These are phyloP conservation scores for Agapanthus africanus DNA, from an alignment of 106 monocot species.

Conservation along the genomic window DNA sequence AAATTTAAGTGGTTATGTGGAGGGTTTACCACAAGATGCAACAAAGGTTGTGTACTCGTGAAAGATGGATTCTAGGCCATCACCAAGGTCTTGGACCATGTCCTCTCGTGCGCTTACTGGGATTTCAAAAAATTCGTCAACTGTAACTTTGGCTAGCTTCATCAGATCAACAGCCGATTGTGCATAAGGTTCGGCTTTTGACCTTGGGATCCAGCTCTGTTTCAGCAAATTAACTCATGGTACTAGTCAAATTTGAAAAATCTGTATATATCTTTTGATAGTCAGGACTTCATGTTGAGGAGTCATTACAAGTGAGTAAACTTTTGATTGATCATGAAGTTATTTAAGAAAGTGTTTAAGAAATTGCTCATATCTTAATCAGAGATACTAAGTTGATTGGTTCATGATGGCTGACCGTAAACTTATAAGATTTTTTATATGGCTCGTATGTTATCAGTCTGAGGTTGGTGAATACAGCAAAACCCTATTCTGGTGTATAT, in stretches of 20 bases:
- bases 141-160: constrained; percentile 65
- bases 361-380: neutral
- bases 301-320: no score
- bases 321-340: no score
- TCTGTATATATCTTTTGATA: neutral
- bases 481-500: neutral
- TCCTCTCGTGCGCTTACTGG: constrained; percentile 57
- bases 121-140: constrained; percentile 82
- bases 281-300: no score
- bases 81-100: constrained; percentile 51
- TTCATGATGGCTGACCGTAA: neutral
- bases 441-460: neutral
- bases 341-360: neutral
- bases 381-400: no score
- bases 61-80: constrained; percentile 58
- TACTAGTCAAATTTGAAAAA: neutral
- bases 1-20: neutral
- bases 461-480: neutral
- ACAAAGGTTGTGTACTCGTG: constrained; percentile 71
- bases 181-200: constrained; percentile 61
- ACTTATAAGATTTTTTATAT: neutral
- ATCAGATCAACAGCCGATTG: constrained; percentile 68
- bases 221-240: neutral
- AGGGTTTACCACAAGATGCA: constrained; percentile 61
- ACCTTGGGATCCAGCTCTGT: constrained; percentile 76